phyloP scores from a whole-genome alignment of 2,329 filamentous ascomycete species.

The Alternaria dauci region DNA sequence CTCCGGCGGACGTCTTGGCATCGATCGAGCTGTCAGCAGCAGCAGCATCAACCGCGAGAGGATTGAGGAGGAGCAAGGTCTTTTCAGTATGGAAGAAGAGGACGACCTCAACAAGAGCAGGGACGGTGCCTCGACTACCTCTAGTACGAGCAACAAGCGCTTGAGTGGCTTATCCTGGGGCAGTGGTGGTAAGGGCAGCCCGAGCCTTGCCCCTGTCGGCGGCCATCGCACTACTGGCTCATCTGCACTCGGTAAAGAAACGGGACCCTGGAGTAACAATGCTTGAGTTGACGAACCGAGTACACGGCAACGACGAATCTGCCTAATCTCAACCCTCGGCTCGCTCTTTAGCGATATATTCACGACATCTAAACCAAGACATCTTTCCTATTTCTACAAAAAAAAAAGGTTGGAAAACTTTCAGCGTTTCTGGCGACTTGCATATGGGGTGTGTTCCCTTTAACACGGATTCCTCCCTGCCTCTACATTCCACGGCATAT shows the following conservation, averaged over 20 bases:
- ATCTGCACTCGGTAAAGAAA: constrained; percentile 32
- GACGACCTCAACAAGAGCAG: constrained; percentile 46
- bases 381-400: constrained; percentile 3
- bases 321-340: not conserved
- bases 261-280: constrained; percentile 32
- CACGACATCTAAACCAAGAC: constrained; percentile 7
- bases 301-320: not conserved
- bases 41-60: constrained; percentile 52
- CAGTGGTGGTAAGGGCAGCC: constrained; percentile 49
- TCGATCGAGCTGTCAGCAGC: constrained; percentile 52
- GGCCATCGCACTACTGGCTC: constrained; percentile 34
- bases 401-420: constrained; percentile 15
- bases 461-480: not conserved
- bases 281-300: constrained; percentile 9
- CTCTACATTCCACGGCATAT: constrained; percentile 14
- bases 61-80: constrained; percentile 54
- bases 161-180: constrained; percentile 49
- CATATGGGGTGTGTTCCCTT: constrained; percentile 12
- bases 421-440: constrained; percentile 19
- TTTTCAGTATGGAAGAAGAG: constrained; percentile 55
- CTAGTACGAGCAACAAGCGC: constrained; percentile 48
- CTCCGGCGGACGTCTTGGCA: constrained; percentile 40
- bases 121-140: constrained; percentile 47
- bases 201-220: constrained; percentile 46
- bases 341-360: not conserved